A percentile compares a stretch with the other conserved stretches of the same genome.
Evolutionary conservation across 75 land plant species (phyloP).

Genomic region (Adiantum capillusveneris): DNA sequence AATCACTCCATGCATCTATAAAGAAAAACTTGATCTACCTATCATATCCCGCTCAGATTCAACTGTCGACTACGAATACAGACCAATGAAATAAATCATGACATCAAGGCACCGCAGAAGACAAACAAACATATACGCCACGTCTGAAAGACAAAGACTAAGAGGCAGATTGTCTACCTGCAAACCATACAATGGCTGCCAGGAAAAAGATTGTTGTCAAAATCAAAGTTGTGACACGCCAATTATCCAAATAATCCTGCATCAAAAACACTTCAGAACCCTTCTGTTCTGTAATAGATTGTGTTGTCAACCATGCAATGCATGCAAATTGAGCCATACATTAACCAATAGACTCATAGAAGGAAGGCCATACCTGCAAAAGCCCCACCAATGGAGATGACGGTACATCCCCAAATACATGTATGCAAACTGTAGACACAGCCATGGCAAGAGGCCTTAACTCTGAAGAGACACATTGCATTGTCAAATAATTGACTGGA

Average conservation of each 20-base stretch:
- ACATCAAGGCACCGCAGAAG: not conserved
- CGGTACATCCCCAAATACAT: conserved; percentile 95
- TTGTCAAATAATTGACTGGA: conserved; percentile 77
- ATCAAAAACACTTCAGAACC: not conserved
- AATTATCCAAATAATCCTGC: conserved; percentile 82
- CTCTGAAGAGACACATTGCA: conserved; percentile 58
- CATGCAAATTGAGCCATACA: no score
- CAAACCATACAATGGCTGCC: conserved; percentile 71
- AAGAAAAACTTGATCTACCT: no score
- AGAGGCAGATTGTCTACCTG: conserved; percentile 28
- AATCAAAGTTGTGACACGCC: conserved; percentile 77
- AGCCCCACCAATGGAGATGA: conserved; percentile 92
- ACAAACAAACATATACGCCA: not conserved
- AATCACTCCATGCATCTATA: no score
- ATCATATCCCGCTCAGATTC: not conserved
- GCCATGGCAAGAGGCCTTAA: conserved; percentile 88
- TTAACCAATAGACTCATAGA: not conserved
- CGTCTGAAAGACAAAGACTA: not conserved
- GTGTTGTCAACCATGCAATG: not conserved
- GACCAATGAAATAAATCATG: not conserved
- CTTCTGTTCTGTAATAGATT: not conserved
- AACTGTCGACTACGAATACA: not conserved
- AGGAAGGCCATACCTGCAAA: conserved; percentile 55
- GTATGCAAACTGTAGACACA: conserved; percentile 79
- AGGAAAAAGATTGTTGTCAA: conserved; percentile 74